Conservation (phyloP, 2,329 filamentous ascomycete genomes). For the Talaromyces amestolkiae region DNA sequence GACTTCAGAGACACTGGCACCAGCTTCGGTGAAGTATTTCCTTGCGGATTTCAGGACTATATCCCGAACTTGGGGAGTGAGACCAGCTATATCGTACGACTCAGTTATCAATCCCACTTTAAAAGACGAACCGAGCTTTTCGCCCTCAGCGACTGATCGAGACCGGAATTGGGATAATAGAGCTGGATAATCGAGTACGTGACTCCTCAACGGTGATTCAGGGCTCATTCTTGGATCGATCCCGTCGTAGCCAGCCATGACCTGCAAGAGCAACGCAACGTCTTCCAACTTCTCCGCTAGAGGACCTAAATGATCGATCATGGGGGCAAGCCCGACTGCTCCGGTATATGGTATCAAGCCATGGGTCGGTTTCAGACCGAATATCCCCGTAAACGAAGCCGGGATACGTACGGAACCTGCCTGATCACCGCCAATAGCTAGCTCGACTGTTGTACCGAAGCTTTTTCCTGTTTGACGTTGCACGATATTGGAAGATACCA, state of each 20-base stretch:
- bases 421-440: slow-evolving; percentile 43
- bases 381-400: slow-evolving; percentile 42
- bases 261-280: slow-evolving; percentile 44
- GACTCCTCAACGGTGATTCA: slow-evolving; percentile 35
- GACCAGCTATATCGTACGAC: slow-evolving; percentile 39
- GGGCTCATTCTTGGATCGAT: slow-evolving; percentile 47
- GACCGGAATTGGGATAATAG: slow-evolving; percentile 23
- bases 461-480: slow-evolving; percentile 19
- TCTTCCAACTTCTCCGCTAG: slow-evolving; percentile 47
- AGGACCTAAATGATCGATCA: slow-evolving; percentile 48
- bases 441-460: slow-evolving; percentile 31
- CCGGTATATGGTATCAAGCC: slow-evolving; percentile 54
- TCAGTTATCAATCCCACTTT: slow-evolving; percentile 50
- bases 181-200: slow-evolving; percentile 35
- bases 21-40: slow-evolving; percentile 39
- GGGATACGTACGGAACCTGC: slow-evolving; percentile 41
- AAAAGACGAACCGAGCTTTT: slow-evolving; percentile 39
- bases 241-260: slow-evolving; percentile 50
- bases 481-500: slow-evolving; percentile 33
- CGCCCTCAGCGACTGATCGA: slow-evolving; percentile 3
- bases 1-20: slow-evolving; percentile 47
- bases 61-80: slow-evolving; percentile 39
- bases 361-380: slow-evolving; percentile 50
- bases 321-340: slow-evolving; percentile 41
- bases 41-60: slow-evolving; percentile 38